phyloP scores from a whole-genome alignment of 106 monocot genomes.

The Acorus gramineus region DNA sequence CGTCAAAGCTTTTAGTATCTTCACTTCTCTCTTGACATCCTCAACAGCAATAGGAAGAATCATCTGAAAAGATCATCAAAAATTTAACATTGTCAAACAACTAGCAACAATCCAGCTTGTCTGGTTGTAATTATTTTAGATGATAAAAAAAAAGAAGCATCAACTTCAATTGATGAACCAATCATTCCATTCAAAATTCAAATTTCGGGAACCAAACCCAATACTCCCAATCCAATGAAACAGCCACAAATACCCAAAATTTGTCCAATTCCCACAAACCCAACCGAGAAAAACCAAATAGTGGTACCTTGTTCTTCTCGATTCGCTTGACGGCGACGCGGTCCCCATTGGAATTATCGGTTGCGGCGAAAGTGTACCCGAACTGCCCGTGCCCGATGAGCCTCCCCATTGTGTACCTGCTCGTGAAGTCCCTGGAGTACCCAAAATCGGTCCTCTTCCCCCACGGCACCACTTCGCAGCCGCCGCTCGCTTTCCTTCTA shows the following conservation, averaged over 20 bases:
- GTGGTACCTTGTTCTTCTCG: conserved; percentile 52
- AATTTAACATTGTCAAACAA: too few relatives aligned
- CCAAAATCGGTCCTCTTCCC: conserved; percentile 70
- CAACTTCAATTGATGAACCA: too few relatives aligned
- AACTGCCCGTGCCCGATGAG: conserved; percentile 73
- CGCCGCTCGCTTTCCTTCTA: conserved; percentile 7
- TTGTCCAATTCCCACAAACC: neutral
- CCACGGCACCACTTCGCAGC: conserved; percentile 7
- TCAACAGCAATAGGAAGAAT: conserved; percentile 64
- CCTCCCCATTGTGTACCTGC: conserved; percentile 43
- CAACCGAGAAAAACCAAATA: neutral
- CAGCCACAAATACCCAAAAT: neutral
- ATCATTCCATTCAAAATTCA: too few relatives aligned
- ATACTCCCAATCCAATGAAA: neutral
- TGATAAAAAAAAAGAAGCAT: too few relatives aligned
- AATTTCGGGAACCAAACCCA: too few relatives aligned
- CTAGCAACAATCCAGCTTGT: too few relatives aligned
- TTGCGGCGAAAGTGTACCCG: conserved; percentile 60
- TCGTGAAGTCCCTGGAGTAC: conserved; percentile 43
- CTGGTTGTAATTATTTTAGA: too few relatives aligned
- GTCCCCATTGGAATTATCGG: conserved; percentile 41
- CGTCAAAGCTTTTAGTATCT: conserved; percentile 62
- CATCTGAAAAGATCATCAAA: conserved; percentile 36
- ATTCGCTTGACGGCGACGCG: conserved; percentile 68
- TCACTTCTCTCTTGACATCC: conserved; percentile 91